Evolutionary conservation across 1,284 basidiomycete species (phyloP).

Genomic region (Boletellus deceptivus): DNA sequence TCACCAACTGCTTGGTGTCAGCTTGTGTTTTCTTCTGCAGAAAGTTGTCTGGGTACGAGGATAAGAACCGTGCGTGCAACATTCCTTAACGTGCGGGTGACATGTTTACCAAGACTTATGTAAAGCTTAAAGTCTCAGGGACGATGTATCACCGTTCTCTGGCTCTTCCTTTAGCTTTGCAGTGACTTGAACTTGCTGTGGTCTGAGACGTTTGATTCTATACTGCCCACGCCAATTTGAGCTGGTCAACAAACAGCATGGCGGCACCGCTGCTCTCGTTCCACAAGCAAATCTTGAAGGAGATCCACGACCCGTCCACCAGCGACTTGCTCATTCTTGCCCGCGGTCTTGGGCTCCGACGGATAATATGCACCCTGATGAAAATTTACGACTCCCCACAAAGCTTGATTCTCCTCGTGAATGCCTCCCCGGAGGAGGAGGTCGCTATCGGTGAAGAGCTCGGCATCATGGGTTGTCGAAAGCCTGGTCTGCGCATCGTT

Average conservation of each 20-base stretch:
- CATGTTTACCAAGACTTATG: constrained; percentile 2
- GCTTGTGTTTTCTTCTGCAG: not conserved
- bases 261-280: constrained; percentile 51
- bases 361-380: constrained; percentile 81
- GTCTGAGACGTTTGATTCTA: constrained; percentile 2
- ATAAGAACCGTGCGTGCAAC: not conserved
- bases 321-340: constrained; percentile 85
- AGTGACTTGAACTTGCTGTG: not conserved
- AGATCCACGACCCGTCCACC: constrained; percentile 73
- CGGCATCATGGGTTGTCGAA: constrained; percentile 86
- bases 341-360: constrained; percentile 82
- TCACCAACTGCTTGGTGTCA: too few species aligned
- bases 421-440: constrained; percentile 87
- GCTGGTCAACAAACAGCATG: constrained; percentile 12
- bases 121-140: not conserved
- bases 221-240: not conserved
- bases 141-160: too few species aligned
- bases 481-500: constrained; percentile 82
- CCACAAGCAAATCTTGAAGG: constrained; percentile 62
- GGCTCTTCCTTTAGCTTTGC: too few species aligned
- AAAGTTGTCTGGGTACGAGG: not conserved
- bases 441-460: constrained; percentile 90
- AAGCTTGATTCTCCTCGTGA: constrained; percentile 84
- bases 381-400: constrained; percentile 91
- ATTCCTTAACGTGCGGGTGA: not conserved